These are phyloP conservation scores for Kokia cookei DNA, from an alignment of 441 rosid genomes.

Conservation along the genomic window DNA sequence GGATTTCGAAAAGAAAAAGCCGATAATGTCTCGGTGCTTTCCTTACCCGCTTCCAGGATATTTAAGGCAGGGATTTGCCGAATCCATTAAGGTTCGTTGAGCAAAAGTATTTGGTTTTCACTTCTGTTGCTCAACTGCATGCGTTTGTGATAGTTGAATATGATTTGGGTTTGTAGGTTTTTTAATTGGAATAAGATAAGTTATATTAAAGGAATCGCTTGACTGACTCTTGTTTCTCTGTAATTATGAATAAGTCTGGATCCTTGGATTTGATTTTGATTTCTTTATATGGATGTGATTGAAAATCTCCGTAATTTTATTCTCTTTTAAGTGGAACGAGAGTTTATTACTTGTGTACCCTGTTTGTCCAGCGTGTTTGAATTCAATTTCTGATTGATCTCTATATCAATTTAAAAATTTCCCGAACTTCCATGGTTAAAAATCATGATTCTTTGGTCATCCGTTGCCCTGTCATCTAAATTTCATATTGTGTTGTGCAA, in stretches of 20 bases:
- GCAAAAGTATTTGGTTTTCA: slow-evolving; percentile 35
- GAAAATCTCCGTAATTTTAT: neutral
- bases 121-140: slow-evolving; percentile 32
- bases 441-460: slow-evolving; percentile 19
- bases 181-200: neutral
- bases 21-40: slow-evolving; percentile 63
- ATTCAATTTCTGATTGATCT: neutral
- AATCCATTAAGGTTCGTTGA: slow-evolving; percentile 77
- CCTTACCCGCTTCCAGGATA: slow-evolving; percentile 39
- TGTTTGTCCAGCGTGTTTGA: neutral
- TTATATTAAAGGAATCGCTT: too few relatives aligned
- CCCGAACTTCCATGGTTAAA: slow-evolving; percentile 16
- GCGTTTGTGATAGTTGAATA: neutral
- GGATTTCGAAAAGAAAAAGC: neutral
- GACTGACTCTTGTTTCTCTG: neutral
- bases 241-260: neutral
- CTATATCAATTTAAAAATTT: neutral
- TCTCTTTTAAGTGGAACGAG: neutral
- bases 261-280: too few relatives aligned
- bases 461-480: slow-evolving; percentile 38
- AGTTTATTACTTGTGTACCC: neutral
- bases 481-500: slow-evolving; percentile 49
- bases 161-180: slow-evolving; percentile 8
- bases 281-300: neutral
- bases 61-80: slow-evolving; percentile 39